Evolutionary conservation across 495 filamentous ascomycete species (phyloP), one percentile per base, ranked within the genome.

Genomic region (Podospora australis): DNA sequence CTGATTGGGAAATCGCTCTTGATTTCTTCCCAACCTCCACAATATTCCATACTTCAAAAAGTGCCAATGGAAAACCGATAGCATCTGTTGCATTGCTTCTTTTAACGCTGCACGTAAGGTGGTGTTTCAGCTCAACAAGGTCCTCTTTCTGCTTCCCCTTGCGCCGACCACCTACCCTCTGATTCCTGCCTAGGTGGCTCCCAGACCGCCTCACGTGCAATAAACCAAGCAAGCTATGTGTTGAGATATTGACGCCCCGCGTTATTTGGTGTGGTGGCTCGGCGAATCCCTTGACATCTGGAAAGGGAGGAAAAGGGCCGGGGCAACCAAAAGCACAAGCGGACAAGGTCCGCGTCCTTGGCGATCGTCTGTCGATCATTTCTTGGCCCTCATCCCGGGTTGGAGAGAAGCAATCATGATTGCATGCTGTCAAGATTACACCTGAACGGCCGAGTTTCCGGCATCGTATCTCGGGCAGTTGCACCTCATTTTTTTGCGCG

Each of bases 341-440:
- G 17, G 24, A 24, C 25, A 26, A 34, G 20, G 23, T 16, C n/a
- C 19, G 24, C 23, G 24, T n/a, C n/a, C 23, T 44, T 16, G 41
- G 41, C 24, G 41, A 44, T 44, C 24, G 17, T 30, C 25, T 35
- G 49, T 20, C 13, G 49, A 52, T 52, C 49, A 6, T 35, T 45
- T 6, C 49, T 52, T 45, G n/a, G n/a, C n/a, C n/a, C n/a, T n/a
- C n/a, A n/a, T n/a, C n/a, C n/a, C n/a, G n/a, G n/a, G n/a, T n/a
- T n/a, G n/a, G n/a, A n/a, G n/a, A n/a, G n/a, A n/a, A n/a, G n/a
- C n/a, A n/a, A n/a, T n/a, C n/a, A n/a, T n/a, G n/a, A n/a, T n/a
- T n/a, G n/a, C n/a, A n/a, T n/a, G n/a, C n/a, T n/a, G n/a, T n/a
- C n/a, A n/a, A n/a, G n/a, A n/a, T n/a, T n/a, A n/a, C n/a, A n/a